Conservation (phyloP, 192 early-diverging fungal species). For the Dissophora ornata region DNA sequence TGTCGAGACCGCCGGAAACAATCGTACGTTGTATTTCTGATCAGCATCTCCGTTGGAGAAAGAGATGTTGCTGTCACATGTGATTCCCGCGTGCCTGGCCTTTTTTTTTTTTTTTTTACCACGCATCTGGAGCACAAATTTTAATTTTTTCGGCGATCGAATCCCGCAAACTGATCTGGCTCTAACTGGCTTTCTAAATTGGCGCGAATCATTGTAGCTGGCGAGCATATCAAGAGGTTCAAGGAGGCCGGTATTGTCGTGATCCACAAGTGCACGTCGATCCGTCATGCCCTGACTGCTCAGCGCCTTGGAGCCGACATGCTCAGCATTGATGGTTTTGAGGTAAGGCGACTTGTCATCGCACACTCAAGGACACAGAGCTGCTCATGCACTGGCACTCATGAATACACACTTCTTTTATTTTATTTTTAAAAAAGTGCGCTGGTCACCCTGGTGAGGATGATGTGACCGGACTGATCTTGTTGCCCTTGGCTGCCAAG, state of each 20-base stretch:
- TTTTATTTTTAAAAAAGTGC: constrained; percentile 52
- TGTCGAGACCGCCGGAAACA: constrained; percentile 89
- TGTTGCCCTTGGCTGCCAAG: constrained; percentile 78
- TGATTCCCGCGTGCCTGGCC: not conserved
- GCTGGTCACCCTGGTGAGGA: constrained; percentile 89
- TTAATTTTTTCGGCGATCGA: not conserved
- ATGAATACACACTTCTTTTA: not conserved
- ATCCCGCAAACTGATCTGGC: not conserved
- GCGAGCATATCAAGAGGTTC: constrained; percentile 76
- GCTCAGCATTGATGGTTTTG: constrained; percentile 84
- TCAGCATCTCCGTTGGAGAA: too few species aligned
- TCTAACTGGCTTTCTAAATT: not conserved
- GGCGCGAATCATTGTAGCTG: constrained; percentile 53
- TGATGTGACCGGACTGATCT: constrained; percentile 77
- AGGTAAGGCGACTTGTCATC: too few species aligned
- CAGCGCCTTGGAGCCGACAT: constrained; percentile 75
- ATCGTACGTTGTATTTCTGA: constrained; percentile 70
- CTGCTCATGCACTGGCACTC: not conserved
- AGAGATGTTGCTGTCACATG: constrained; percentile 17
- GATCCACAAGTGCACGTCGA: constrained; percentile 85
- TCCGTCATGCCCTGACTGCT: constrained; percentile 77
- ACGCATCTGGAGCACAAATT: too few species aligned
- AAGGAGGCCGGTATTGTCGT: constrained; percentile 77
- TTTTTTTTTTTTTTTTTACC: constrained; percentile 1
- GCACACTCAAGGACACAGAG: too few species aligned